Conservation (phyloP, 2,329 filamentous ascomycete species). For the Mycosphaerella sp. region DNA sequence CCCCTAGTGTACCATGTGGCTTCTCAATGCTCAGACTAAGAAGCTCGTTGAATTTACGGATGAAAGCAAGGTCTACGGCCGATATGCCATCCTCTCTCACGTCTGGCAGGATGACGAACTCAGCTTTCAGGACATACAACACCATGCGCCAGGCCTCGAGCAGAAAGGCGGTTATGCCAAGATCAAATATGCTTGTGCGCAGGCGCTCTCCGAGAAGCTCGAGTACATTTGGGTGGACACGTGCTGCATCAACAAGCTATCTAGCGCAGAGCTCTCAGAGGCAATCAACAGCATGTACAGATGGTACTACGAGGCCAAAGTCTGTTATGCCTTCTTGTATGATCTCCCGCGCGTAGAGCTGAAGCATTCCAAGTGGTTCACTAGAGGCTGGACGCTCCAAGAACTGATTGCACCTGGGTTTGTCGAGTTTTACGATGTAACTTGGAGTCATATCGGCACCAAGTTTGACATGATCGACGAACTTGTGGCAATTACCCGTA, state of each 20-base stretch:
- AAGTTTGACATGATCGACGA: slow-evolving; percentile 18
- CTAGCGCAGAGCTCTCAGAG: slow-evolving; percentile 35
- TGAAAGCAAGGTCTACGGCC: slow-evolving; percentile 18
- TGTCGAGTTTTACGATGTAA: slow-evolving; percentile 19
- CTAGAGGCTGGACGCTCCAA: slow-evolving; percentile 25
- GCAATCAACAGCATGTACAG: slow-evolving; percentile 29
- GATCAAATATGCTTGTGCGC: slow-evolving; percentile 19
- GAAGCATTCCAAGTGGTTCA: slow-evolving; percentile 19
- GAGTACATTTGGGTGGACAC: slow-evolving; percentile 38
- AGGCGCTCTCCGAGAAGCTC: slow-evolving; percentile 25
- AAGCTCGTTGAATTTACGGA: slow-evolving; percentile 17
- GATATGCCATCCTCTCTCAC: slow-evolving; percentile 27
- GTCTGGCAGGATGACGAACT: slow-evolving; percentile 25
- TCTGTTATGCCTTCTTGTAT: slow-evolving; percentile 35
- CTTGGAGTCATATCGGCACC: slow-evolving; percentile 17
- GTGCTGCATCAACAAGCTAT: slow-evolving; percentile 38
- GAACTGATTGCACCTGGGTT: slow-evolving; percentile 24
- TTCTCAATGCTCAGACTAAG: slow-evolving; percentile 16
- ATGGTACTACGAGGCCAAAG: slow-evolving; percentile 34
- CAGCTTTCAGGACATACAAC: slow-evolving; percentile 20
- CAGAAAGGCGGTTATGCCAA: slow-evolving; percentile 23
- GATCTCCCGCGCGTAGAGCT: slow-evolving; percentile 10
- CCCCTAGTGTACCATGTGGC: slow-evolving; percentile 17
- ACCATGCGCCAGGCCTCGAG: not conserved
- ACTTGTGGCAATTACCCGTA: slow-evolving; percentile 31